Percentiles rank a stretch among this genome's conserved stretches.
phyloP scores from a whole-genome alignment of 345 rosid genomes.

The Eucalyptus paniculata region DNA sequence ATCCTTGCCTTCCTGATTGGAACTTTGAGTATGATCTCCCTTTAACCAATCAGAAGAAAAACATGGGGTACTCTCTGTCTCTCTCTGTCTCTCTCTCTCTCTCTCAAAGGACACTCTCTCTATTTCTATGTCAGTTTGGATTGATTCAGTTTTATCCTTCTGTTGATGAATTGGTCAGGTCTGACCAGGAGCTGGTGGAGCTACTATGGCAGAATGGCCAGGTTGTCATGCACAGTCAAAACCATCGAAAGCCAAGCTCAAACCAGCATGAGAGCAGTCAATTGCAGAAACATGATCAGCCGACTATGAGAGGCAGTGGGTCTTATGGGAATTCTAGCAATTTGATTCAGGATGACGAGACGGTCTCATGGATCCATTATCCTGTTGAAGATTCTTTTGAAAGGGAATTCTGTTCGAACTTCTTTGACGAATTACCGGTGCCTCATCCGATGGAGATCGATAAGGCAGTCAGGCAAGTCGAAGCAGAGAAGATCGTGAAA shows the following conservation, averaged over 20 bases:
- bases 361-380: constrained; percentile 53
- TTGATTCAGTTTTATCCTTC: not conserved
- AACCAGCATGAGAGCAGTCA: constrained; percentile 4
- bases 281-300: constrained; percentile 1
- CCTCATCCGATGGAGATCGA: constrained; percentile 7
- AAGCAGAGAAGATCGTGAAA: constrained; percentile 4
- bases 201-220: constrained; percentile 59
- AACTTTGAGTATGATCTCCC: constrained; percentile 33
- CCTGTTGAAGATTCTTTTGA: constrained; percentile 46
- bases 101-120: not conserved
- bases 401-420: constrained; percentile 35
- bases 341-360: constrained; percentile 45
- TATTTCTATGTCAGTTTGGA: not conserved
- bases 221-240: constrained; percentile 50
- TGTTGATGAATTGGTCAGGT: constrained; percentile 14
- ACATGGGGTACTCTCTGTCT: constrained; percentile 17
- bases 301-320: not conserved
- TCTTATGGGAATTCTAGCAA: constrained; percentile 14
- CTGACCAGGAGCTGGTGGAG: constrained; percentile 52
- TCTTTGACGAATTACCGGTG: constrained; percentile 23
- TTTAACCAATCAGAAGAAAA: constrained; percentile 18
- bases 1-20: constrained; percentile 44
- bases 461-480: constrained; percentile 8
- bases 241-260: constrained; percentile 19
- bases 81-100: not conserved